phyloP scores from a whole-genome alignment of 2,329 filamentous ascomycete species.

The Chlorencoelia australis region DNA sequence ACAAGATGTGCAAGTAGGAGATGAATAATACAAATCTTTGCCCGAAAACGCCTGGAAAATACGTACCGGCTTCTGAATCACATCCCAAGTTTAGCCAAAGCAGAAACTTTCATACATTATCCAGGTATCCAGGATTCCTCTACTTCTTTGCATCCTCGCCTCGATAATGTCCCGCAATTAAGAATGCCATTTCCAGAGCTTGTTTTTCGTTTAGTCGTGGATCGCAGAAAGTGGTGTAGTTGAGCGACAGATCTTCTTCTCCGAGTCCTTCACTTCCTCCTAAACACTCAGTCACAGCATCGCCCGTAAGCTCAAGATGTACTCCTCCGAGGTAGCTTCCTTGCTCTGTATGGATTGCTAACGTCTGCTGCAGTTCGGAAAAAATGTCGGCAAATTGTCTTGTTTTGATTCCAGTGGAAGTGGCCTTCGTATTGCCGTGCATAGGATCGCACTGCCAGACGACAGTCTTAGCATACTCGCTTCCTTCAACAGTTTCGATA shows the following conservation, averaged over 20 bases:
- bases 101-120: too few relatives aligned
- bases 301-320: constrained; percentile 89
- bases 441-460: constrained; percentile 99
- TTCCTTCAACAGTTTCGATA: constrained; percentile 79
- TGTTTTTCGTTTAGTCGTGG: constrained; percentile 96
- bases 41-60: too few relatives aligned
- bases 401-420: constrained; percentile 76
- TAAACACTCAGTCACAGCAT: constrained; percentile 92
- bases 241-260: constrained; percentile 78
- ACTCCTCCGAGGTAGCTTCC: constrained; percentile 86
- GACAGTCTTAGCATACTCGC: constrained; percentile 55
- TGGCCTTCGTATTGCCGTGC: constrained; percentile 74
- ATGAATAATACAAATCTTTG: too few relatives aligned
- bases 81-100: too few relatives aligned
- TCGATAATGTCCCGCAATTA: constrained; percentile 65
- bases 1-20: too few relatives aligned
- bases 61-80: too few relatives aligned
- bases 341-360: constrained; percentile 74
- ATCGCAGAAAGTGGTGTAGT: constrained; percentile 96
- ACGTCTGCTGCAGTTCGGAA: constrained; percentile 71
- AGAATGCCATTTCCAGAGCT: constrained; percentile 85
- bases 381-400: constrained; percentile 86
- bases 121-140: too few relatives aligned
- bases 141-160: constrained; percentile 3
- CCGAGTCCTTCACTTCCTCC: constrained; percentile 79